These are phyloP conservation scores for Tarenaya hassleriana DNA, from an alignment of 345 rosid species.

Conservation along the genomic window DNA sequence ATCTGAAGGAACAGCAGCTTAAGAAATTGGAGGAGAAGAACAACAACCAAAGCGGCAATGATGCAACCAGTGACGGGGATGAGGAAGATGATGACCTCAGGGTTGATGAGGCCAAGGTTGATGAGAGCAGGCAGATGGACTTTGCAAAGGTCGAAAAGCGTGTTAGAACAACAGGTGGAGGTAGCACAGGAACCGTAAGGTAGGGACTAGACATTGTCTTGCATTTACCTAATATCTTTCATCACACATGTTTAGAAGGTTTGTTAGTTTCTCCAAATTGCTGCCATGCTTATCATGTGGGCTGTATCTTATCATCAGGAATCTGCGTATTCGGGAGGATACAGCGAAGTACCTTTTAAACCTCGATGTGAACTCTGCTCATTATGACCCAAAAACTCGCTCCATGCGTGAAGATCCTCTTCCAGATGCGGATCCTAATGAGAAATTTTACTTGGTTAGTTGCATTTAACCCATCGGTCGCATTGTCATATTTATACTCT, in stretches of 20 bases:
- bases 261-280: neutral
- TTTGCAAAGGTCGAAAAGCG: constrained; percentile 85
- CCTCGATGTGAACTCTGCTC: constrained; percentile 58
- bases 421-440: constrained; percentile 54
- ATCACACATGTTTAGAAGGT: neutral
- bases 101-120: constrained; percentile 71
- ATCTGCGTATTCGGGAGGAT: constrained; percentile 56
- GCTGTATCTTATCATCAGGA: constrained; percentile 20
- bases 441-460: constrained; percentile 44
- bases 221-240: neutral
- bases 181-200: constrained; percentile 86
- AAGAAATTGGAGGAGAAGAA: constrained; percentile 65
- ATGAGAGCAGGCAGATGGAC: constrained; percentile 79
- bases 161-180: constrained; percentile 78
- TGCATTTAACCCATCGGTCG: neutral
- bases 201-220: neutral
- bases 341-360: constrained; percentile 53
- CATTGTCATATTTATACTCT: neutral
- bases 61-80: constrained; percentile 45
- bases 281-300: too few species aligned
- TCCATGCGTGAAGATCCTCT: constrained; percentile 63
- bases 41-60: constrained; percentile 33
- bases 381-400: constrained; percentile 55
- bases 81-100: constrained; percentile 55
- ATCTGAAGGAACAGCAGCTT: constrained; percentile 56